Evolutionary conservation across 2,329 filamentous ascomycete species (phyloP).

Genomic region (Eurotiales sp.): DNA sequence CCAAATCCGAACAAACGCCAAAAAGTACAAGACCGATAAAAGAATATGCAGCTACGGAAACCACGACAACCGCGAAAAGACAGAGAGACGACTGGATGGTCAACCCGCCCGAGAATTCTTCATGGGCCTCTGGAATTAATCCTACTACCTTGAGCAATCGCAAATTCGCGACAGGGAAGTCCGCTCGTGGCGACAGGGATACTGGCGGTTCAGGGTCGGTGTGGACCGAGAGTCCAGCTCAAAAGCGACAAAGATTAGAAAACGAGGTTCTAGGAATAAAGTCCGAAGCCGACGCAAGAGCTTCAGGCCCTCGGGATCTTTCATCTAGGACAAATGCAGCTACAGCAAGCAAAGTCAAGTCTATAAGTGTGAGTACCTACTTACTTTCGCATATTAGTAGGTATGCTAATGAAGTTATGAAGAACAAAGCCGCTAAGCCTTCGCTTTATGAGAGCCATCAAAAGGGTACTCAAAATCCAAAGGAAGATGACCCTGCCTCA

Average conservation of each 20-base stretch:
- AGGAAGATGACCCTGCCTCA: conserved; percentile 80
- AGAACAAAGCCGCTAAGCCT: conserved; percentile 55
- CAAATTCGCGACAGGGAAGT: conserved; percentile 71
- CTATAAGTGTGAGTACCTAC: conserved; percentile 44
- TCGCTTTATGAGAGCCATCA: conserved; percentile 62
- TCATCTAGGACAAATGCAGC: conserved; percentile 35
- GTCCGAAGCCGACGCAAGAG: conserved; percentile 22
- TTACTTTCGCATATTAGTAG: neutral
- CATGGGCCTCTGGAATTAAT: conserved; percentile 61
- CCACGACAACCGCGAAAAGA: conserved; percentile 1
- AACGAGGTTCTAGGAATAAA: conserved; percentile 75
- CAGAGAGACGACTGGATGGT: conserved; percentile 77
- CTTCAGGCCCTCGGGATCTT: conserved; percentile 15
- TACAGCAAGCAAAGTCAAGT: conserved; percentile 52
- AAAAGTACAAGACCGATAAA: neutral
- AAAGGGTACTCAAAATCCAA: conserved; percentile 38
- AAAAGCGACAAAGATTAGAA: conserved; percentile 74
- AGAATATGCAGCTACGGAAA: neutral
- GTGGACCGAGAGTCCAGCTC: conserved; percentile 87
- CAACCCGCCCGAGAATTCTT: conserved; percentile 56
- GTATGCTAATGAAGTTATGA: neutral
- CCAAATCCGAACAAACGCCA: neutral
- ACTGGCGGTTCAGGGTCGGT: conserved; percentile 51
- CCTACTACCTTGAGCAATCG: conserved; percentile 76
- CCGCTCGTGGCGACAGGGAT: conserved; percentile 44